These are phyloP conservation scores for Amaranthus tricolor DNA, from an alignment of 179 eudicot genomes.

Conservation along the genomic window DNA sequence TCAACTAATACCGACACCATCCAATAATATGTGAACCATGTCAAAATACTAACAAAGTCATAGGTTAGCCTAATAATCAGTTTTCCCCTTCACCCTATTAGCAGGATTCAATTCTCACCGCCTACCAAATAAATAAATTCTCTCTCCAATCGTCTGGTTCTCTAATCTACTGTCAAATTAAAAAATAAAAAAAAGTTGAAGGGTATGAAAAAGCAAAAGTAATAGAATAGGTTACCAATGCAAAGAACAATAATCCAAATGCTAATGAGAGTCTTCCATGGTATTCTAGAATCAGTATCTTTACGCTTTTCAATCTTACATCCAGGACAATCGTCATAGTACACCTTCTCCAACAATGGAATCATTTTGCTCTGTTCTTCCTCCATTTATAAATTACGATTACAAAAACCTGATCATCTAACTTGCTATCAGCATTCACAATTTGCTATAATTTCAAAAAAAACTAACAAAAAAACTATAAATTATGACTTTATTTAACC, in stretches of 20 bases:
- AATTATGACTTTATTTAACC: not conserved
- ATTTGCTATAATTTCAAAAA: not conserved
- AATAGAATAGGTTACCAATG: slow-evolving; percentile 19
- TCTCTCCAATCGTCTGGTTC: no score
- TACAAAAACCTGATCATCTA: no score
- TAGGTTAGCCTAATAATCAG: no score
- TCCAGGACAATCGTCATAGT: slow-evolving; percentile 33
- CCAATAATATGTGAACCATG: no score
- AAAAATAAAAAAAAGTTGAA: no score
- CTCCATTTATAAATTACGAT: slow-evolving; percentile 2
- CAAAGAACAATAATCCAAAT: slow-evolving; percentile 30
- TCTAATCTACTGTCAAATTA: no score
- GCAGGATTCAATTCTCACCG: no score
- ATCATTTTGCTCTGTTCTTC: slow-evolving; percentile 1
- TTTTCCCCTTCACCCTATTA: no score
- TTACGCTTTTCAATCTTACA: slow-evolving; percentile 25
- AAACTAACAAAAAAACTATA: not conserved
- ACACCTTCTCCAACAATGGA: slow-evolving; percentile 18
- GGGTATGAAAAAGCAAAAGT: no score
- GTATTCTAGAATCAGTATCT: slow-evolving; percentile 15
- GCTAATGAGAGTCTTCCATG: slow-evolving; percentile 21
- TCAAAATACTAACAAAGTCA: no score
- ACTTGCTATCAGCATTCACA: not conserved
- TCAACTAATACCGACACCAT: no score
- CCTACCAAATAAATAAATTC: no score